These are phyloP conservation scores for Podila epigama DNA, from an alignment of 192 early-diverging fungal genomes.

Conservation along the genomic window DNA sequence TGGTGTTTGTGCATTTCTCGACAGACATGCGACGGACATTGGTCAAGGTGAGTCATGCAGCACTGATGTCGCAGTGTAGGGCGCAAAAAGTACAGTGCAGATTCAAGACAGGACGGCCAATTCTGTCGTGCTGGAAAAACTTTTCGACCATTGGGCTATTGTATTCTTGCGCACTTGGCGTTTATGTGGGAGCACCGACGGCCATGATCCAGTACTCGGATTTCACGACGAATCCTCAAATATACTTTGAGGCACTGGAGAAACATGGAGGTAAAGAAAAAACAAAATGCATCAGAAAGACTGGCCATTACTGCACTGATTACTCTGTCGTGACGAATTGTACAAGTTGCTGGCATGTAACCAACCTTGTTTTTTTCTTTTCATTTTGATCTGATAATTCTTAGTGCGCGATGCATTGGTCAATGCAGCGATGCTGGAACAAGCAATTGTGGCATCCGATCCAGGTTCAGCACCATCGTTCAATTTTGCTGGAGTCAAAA, in stretches of 20 bases:
- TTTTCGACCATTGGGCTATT: slow-evolving; percentile 51
- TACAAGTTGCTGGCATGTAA: background rate
- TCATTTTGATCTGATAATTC: background rate
- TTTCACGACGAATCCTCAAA: slow-evolving; percentile 60
- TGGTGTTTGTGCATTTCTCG: slow-evolving; percentile 64
- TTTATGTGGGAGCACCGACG: slow-evolving; percentile 60
- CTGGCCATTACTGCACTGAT: no score
- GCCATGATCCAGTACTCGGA: slow-evolving; percentile 70
- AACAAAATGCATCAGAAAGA: no score
- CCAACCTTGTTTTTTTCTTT: background rate
- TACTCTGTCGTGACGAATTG: no score
- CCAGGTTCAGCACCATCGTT: slow-evolving; percentile 14
- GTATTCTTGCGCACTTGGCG: slow-evolving; percentile 47
- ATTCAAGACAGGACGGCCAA: slow-evolving; percentile 54
- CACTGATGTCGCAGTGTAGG: slow-evolving; percentile 65
- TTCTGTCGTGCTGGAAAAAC: slow-evolving; percentile 50
- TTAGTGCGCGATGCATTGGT: slow-evolving; percentile 29
- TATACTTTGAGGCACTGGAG: slow-evolving; percentile 80
- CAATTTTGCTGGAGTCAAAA: slow-evolving; percentile 36
- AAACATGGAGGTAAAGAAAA: slow-evolving; percentile 69
- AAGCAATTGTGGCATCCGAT: slow-evolving; percentile 24
- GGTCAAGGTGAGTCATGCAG: slow-evolving; percentile 59
- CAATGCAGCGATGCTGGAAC: slow-evolving; percentile 42
- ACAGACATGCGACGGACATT: slow-evolving; percentile 57
- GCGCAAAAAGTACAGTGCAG: slow-evolving; percentile 69